Base-by-base conservation (phyloP, 225 moss, liverwort and hornwort genomes). In the Asterella californica region DNA sequence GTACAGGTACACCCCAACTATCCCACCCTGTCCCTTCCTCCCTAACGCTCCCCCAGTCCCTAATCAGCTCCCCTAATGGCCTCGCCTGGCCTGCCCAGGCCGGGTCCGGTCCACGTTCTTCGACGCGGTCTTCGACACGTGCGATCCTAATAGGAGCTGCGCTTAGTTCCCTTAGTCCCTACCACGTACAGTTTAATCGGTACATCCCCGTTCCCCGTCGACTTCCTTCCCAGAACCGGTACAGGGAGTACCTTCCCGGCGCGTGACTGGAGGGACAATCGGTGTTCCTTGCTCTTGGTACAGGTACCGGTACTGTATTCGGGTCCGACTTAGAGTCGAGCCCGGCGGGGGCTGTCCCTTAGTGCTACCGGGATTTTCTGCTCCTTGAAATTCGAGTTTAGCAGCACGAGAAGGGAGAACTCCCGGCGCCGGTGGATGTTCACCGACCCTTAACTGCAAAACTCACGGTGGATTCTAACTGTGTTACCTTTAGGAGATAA, bases 221-320 rank as follows among this genome's bases (percentile, higher is more conserved):
- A 67, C 34, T 36, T 19, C 65, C 34, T 36, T 15, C 67, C 67
- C 67, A 2, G 34, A 34, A 34, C 10, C 67, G 34, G 67, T 33
- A 67, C 67, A 65, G 34, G 34, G 36, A 12, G n/a, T 27, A n/a
- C 36, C 1, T 36, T 27, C 67, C 67, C n/a, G 67, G 67, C 67
- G 67, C 67, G 67, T 67, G 67, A 67, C 67, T 34, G 34, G 67
- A 34, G 33, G 34, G 67, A 67, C 67, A 67, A 67, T 33, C 2
- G 30, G 67, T 67, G 67, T 67, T 67, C 67, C 67, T 67, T 67
- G 67, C 67, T 34, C 67, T 67, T 36, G 67, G 67, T 67, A 67
- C 67, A 67, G 34, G 67, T 67, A 67, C 67, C 36, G 33, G 29
- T 65, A 33, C 65, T 9, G 65, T 18, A 2, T 17, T 36, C 2